phyloP scores from a whole-genome alignment of 2,329 filamentous ascomycete species.

The Fusarium penzigii region DNA sequence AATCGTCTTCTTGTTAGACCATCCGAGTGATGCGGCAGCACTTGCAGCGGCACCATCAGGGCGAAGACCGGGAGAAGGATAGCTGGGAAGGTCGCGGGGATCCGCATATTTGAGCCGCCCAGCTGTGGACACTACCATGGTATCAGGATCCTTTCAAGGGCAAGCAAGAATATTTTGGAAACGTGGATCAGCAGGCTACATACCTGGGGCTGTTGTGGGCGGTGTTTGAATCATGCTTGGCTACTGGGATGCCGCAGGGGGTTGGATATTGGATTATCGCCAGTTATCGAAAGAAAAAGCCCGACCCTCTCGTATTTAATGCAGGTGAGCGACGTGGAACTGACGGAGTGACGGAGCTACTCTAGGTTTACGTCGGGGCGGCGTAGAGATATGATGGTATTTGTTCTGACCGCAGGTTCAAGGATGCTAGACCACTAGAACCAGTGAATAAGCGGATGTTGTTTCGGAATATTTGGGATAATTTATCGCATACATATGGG shows the following conservation, averaged over 20 bases:
- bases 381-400: too few species aligned
- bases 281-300: slow-evolving; percentile 6
- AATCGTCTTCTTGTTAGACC: slow-evolving; percentile 66
- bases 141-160: slow-evolving; percentile 10
- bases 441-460: too few species aligned
- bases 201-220: slow-evolving; percentile 24
- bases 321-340: slow-evolving; percentile 10
- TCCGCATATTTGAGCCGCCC: slow-evolving; percentile 68
- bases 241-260: slow-evolving; percentile 23
- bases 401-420: too few species aligned
- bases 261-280: slow-evolving; percentile 12
- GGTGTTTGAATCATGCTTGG: slow-evolving; percentile 31
- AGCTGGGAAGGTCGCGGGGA: slow-evolving; percentile 73
- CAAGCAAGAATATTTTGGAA: slow-evolving; percentile 13
- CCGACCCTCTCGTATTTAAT: slow-evolving; percentile 19
- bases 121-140: slow-evolving; percentile 27
- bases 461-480: too few species aligned
- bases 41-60: slow-evolving; percentile 64
- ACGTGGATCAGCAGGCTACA: slow-evolving; percentile 15
- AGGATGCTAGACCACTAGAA: too few species aligned
- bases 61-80: slow-evolving; percentile 64
- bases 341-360: not conserved
- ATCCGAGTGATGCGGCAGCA: slow-evolving; percentile 73
- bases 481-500: not conserved
- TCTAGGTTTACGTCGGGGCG: too few species aligned